Percentiles rank a stretch among this genome's conserved stretches.
phyloP scores from a whole-genome alignment of 192 early-diverging fungal genomes.

The Obelidium mucronatum region DNA sequence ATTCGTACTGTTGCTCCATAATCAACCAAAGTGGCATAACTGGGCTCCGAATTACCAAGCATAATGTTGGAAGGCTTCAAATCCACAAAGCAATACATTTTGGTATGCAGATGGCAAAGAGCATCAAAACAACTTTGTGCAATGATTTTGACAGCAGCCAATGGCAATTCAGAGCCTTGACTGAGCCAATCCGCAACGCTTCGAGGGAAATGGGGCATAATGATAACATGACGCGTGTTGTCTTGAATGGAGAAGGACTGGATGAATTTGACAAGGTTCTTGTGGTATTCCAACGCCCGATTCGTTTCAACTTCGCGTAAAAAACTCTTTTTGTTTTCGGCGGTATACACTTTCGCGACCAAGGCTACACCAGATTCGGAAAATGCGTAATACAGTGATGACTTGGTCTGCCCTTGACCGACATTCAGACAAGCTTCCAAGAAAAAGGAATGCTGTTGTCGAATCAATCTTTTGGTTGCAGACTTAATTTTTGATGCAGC shows the following conservation, averaged over 20 bases:
- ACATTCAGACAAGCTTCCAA: no score
- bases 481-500: no score
- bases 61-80: background rate
- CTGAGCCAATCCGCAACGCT: background rate
- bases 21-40: background rate
- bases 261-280: background rate
- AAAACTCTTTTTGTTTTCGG: background rate
- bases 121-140: background rate
- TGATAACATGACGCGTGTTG: background rate
- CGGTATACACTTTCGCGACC: background rate
- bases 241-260: background rate
- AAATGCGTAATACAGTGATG: background rate
- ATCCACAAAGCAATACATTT: background rate
- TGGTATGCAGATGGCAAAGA: background rate
- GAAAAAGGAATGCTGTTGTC: no score
- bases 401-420: background rate
- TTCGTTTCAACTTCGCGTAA: background rate
- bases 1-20: background rate
- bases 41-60: background rate
- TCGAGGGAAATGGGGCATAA: background rate
- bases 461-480: no score
- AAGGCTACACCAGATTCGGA: background rate
- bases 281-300: background rate
- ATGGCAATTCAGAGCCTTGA: background rate
- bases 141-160: background rate